These are phyloP conservation scores for Exophiala sp. DNA, from an alignment of 2,329 filamentous ascomycete species.

Conservation along the genomic window DNA sequence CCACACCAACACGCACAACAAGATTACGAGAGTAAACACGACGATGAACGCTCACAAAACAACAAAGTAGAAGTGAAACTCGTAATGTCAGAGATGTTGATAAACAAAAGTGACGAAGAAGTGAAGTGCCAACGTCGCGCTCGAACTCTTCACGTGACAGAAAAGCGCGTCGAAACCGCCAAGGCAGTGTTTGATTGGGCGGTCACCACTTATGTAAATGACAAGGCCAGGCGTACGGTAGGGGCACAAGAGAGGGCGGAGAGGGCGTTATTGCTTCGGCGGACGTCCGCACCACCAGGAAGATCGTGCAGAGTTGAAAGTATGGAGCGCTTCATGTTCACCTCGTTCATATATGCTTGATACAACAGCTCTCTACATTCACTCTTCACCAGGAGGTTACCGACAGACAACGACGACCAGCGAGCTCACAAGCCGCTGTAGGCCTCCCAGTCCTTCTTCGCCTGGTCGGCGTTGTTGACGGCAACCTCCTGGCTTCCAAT, in stretches of 20 bases:
- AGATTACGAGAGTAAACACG: neutral
- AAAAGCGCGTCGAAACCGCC: constrained; percentile 9
- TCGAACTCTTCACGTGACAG: constrained; percentile 4
- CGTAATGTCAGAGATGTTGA: neutral
- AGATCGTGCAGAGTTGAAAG: neutral
- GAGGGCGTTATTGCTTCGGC: neutral
- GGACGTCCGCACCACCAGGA: too few relatives aligned
- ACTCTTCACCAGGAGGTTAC: neutral
- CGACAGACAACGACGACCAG: neutral
- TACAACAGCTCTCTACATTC: neutral
- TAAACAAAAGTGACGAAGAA: neutral
- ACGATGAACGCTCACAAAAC: constrained; percentile 1
- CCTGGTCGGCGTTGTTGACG: neutral
- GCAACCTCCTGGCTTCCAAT: constrained; percentile 5
- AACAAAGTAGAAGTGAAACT: neutral
- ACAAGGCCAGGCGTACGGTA: too few relatives aligned
- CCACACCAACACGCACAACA: neutral
- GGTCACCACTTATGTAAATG: neutral
- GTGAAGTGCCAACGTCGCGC: constrained; percentile 4
- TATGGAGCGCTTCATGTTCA: neutral
- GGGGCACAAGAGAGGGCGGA: neutral
- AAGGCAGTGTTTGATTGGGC: constrained; percentile 1
- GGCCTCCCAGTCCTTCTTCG: neutral
- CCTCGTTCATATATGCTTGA: neutral
- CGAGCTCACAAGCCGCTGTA: neutral